Evolutionary conservation across 306 rosid genomes (phyloP).

Genomic region (Glycine tomentella): DNA sequence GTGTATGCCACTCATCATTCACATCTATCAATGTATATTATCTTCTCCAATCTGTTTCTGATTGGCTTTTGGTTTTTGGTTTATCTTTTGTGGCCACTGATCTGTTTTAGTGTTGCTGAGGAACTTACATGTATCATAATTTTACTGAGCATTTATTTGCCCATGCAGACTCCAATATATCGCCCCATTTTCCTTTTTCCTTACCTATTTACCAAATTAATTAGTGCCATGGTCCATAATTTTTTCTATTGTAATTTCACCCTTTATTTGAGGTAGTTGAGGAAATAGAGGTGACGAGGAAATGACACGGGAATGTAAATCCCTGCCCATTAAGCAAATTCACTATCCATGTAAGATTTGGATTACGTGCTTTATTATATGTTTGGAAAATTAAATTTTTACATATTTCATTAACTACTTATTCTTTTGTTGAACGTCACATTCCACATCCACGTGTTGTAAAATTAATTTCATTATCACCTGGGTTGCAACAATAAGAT

Average conservation of each 20-base stretch:
- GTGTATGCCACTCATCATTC: constrained; percentile 34
- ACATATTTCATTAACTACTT: not conserved
- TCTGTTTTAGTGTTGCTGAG: constrained; percentile 40
- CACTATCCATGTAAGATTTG: not conserved
- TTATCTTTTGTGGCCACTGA: constrained; percentile 23
- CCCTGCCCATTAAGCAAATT: constrained; percentile 20
- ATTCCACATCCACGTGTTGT: not conserved
- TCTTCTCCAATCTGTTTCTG: constrained; percentile 48
- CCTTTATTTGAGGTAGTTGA: not conserved
- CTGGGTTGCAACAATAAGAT: constrained; percentile 3
- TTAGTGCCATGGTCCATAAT: not conserved
- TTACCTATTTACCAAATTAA: not conserved
- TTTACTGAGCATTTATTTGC: constrained; percentile 34
- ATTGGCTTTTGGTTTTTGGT: constrained; percentile 37
- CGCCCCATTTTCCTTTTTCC: not conserved
- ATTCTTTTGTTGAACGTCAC: not conserved
- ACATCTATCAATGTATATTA: constrained; percentile 45
- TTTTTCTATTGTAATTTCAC: constrained; percentile 3
- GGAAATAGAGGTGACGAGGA: too few species aligned
- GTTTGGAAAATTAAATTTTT: not conserved
- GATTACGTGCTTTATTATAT: not conserved
- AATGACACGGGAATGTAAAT: not conserved
- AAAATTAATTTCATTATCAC: constrained; percentile 11
- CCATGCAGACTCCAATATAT: constrained; percentile 27
- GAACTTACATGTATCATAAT: constrained; percentile 49